These are phyloP conservation scores for Trametes coccinea DNA, from an alignment of 768 basidiomycete genomes.

Conservation along the genomic window DNA sequence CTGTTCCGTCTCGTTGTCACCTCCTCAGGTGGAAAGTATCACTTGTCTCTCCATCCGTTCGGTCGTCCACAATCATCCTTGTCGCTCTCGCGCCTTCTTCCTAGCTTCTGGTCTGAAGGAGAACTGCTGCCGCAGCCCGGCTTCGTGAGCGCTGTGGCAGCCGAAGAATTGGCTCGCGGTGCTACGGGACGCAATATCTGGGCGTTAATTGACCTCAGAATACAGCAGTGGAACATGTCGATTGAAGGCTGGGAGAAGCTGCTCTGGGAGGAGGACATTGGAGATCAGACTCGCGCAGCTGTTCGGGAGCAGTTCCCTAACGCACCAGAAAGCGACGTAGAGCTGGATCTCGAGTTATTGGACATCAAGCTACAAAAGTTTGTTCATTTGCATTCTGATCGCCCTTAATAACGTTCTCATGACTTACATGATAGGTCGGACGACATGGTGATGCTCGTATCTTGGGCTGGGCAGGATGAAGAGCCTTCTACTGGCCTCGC, in stretches of 20 bases:
- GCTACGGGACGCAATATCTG: conserved; percentile 58
- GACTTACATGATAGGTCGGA: conserved; percentile 39
- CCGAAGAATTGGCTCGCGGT: conserved; percentile 41
- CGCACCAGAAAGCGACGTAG: conserved; percentile 42
- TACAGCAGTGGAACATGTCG: conserved; percentile 73
- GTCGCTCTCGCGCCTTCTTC: conserved; percentile 44
- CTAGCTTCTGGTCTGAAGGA: conserved; percentile 45
- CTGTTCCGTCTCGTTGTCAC: conserved; percentile 66
- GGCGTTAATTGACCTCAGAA: conserved; percentile 63
- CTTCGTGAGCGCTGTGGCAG: conserved; percentile 64
- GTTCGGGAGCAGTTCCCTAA: conserved; percentile 44
- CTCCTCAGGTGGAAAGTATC: conserved; percentile 68
- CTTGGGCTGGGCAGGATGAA: conserved; percentile 61
- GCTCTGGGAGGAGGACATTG: conserved; percentile 56
- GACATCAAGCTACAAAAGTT: conserved; percentile 67
- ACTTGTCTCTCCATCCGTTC: conserved; percentile 59
- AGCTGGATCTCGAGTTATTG: conserved; percentile 71
- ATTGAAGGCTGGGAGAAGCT: conserved; percentile 73
- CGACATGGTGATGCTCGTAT: conserved; percentile 62
- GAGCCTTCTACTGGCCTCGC: conserved; percentile 41
- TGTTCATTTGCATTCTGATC: conserved; percentile 18
- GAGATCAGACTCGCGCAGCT: conserved; percentile 46
- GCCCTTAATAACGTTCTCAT: conserved; percentile 22
- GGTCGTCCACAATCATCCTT: conserved; percentile 51
- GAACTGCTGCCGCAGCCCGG: conserved; percentile 49